Conservation (phyloP, 108 stramenopile species). For the Cyclotella kingstonii region DNA sequence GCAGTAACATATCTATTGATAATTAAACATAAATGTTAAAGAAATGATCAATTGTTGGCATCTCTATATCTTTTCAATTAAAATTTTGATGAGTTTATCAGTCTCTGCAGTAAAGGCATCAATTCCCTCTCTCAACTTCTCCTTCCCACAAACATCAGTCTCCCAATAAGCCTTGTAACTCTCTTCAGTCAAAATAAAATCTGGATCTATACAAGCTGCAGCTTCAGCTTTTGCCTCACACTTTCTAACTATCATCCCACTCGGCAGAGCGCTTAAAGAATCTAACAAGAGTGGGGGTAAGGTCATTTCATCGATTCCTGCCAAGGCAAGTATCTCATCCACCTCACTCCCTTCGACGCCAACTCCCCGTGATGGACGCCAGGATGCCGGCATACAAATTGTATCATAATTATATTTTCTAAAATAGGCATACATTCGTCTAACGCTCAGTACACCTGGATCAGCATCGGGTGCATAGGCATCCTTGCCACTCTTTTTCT, state of each 20-base stretch:
- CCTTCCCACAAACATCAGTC: slow-evolving; percentile 88
- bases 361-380: slow-evolving; percentile 84
- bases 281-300: slow-evolving; percentile 78
- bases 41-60: not conserved
- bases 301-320: slow-evolving; percentile 87
- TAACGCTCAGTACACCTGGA: slow-evolving; percentile 87
- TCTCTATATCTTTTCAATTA: slow-evolving; percentile 57
- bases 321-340: slow-evolving; percentile 82
- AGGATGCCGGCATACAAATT: slow-evolving; percentile 97
- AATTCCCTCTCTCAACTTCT: slow-evolving; percentile 95
- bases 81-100: slow-evolving; percentile 79
- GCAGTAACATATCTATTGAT: too few species aligned
- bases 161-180: slow-evolving; percentile 74
- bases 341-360: slow-evolving; percentile 60
- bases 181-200: slow-evolving; percentile 48
- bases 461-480: slow-evolving; percentile 78
- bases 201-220: slow-evolving; percentile 59
- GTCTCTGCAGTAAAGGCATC: slow-evolving; percentile 82
- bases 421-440: slow-evolving; percentile 91
- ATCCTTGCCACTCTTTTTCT: slow-evolving; percentile 57
- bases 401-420: slow-evolving; percentile 80
- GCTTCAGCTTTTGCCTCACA: slow-evolving; percentile 45
- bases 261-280: slow-evolving; percentile 38
- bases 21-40: not conserved
- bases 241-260: slow-evolving; percentile 27